These are phyloP conservation scores for Rutidosis leptorrhynchoides DNA, from an alignment of 129 eudicot species.

Conservation along the genomic window DNA sequence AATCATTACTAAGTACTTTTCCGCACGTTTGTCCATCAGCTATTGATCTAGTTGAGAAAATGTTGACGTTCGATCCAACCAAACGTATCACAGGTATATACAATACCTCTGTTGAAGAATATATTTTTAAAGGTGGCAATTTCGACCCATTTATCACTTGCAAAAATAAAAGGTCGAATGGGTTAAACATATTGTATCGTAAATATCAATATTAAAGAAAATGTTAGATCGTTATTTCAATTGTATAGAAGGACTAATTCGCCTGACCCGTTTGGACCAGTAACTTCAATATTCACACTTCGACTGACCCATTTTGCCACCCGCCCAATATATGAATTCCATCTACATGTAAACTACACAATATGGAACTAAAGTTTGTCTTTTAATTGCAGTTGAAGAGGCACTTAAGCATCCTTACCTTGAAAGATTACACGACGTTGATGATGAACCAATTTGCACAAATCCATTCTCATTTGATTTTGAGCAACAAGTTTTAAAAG, in stretches of 20 bases:
- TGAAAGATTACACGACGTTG: conserved; percentile 67
- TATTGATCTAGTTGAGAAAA: conserved; percentile 76
- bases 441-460: conserved; percentile 80
- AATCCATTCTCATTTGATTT: conserved; percentile 79
- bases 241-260: too few relatives aligned
- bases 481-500: conserved; percentile 69
- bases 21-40: conserved; percentile 85
- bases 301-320: not conserved
- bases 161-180: not conserved
- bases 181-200: too few relatives aligned
- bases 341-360: not conserved
- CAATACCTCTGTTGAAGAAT: not conserved
- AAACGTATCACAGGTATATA: conserved; percentile 74
- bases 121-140: not conserved
- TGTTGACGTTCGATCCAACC: conserved; percentile 76
- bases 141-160: not conserved
- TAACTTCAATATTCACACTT: not conserved
- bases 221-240: too few relatives aligned
- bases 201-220: too few relatives aligned
- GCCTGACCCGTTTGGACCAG: not conserved
- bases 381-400: conserved; percentile 63
- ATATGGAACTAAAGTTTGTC: conserved; percentile 2
- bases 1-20: conserved; percentile 47
- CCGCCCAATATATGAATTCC: not conserved
- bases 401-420: conserved; percentile 87